Base-by-base conservation (phyloP, 192 early-diverging fungal species). In the Coemansia sp. region DNA sequence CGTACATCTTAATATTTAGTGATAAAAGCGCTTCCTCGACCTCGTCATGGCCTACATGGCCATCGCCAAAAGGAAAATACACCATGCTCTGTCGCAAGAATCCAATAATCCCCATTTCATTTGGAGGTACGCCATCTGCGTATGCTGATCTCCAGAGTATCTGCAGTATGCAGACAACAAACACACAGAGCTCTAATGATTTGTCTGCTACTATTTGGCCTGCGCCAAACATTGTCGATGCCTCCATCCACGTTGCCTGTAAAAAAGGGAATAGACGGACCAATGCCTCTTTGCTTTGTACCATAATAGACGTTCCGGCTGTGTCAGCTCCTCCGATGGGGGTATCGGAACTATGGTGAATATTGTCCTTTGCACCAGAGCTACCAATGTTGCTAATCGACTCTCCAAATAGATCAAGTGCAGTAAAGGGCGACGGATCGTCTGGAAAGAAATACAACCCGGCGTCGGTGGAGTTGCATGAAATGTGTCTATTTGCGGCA, bases 241-340 rank as follows among this genome's bases (percentile, higher is more conserved):
- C 79, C 65, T 95, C 94, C 19, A 93, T 69, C 94, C 94, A 95
- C 0, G 88, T 69, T 5, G 90, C 90, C 37, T 91, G 86, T 18
- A 95, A 75, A 49, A 90, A 80, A 18, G 90, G 91, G 55, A 91
- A 85, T 49, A 88, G 61, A 43, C 80, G 69, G 18, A 67, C 45
- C 78, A 84, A 40, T 74, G 87, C 55, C 69, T 71, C 80, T 19
- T 15, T 41, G 66, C 75, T 66, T 41, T 62, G 68, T 8, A 60
- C 61, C 18, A 76, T 42, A 5, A 75, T 57, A 9, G 63, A 61
- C 1, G 63, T 62, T n/a, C 63, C 51, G 32, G 3, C 12, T 26
- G 9, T 22, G 12, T 12, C 26, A 59, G 15, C 37, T 59, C 16
- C 62, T 2, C 22, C 62, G 52, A 13, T 57, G 46, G 22, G 67